Base-by-base conservation (phyloP, 139 green algal species). In the Klebsormidium nitens region DNA sequence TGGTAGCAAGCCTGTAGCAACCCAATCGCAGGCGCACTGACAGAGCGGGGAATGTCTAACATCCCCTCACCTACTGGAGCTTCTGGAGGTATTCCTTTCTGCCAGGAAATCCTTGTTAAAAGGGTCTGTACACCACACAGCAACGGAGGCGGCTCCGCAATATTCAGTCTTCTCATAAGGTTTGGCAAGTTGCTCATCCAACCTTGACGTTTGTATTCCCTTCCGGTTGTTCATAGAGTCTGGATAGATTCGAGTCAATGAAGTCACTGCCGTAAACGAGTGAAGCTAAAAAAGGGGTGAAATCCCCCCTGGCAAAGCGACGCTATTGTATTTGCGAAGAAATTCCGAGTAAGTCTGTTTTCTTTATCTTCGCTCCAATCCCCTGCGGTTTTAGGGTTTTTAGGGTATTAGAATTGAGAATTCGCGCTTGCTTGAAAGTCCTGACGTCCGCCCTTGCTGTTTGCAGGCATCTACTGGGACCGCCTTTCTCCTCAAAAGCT, bases 391-490 rank as follows among this genome's bases (percentile, higher is more conserved):
- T 55, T 55, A 31, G 23, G 46, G 23, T 55, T 23, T 31, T 55
- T 55, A 55, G 56, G 32, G 56, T 17, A n/a, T 32, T 39, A 36
- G 29, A 11, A 14, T 42, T 14, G 11, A 38, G 31, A 63, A 14
- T 8, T 14, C 11, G 31, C 11, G 31, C 11, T 14, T 63, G 55
- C 8, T 8, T 8, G 14, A 14, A 46, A 28, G 8, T 66, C 31
- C 38, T 35, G 4, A 58, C 59, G 31, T n/a, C 6, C 40, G 56
- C 14, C 42, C 23, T 55, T n/a, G 46, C 23, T 55, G 23, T 55
- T 23, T 55, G 32, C 74, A 26, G 87, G 87, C 61, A 91, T 93
- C 66, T 67, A 92, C 50, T 91, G 87, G 87, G 71, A 93, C 64
- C 78, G 78, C 59, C 82, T 93, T 0, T 75, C 63, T 5, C 84